These are phyloP conservation scores for Lathyrus oleraceus DNA, from an alignment of 306 rosid species.

Conservation along the genomic window DNA sequence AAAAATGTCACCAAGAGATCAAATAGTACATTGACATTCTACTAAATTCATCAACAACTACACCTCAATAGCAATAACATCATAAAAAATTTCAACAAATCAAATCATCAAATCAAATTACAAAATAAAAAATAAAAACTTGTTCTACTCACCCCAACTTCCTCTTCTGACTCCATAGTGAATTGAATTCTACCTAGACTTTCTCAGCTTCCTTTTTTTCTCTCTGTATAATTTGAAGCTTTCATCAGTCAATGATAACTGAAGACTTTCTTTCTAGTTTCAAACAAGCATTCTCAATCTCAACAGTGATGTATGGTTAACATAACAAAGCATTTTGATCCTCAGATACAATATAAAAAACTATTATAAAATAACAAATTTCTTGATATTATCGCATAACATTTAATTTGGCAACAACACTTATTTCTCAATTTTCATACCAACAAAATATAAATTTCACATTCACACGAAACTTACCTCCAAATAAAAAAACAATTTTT, in stretches of 20 bases:
- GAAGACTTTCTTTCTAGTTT: too few relatives aligned
- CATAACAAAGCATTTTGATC: constrained; percentile 21
- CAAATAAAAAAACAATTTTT: constrained; percentile 31
- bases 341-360: not conserved
- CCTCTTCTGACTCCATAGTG: constrained; percentile 74
- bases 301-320: too few relatives aligned
- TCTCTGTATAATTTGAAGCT: constrained; percentile 30
- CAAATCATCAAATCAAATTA: constrained; percentile 19
- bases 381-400: constrained; percentile 18
- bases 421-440: not conserved
- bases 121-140: not conserved
- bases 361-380: not conserved
- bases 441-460: constrained; percentile 15
- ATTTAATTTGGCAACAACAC: constrained; percentile 8
- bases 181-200: constrained; percentile 34
- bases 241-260: constrained; percentile 23
- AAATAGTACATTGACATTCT: not conserved
- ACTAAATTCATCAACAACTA: not conserved
- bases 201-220: constrained; percentile 13
- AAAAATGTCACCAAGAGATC: constrained; percentile 6
- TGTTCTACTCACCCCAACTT: constrained; percentile 66
- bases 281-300: too few relatives aligned
- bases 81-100: constrained; percentile 22
- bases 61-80: constrained; percentile 5
- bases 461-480: constrained; percentile 35